Base-by-base conservation (phyloP, 2,329 filamentous ascomycete genomes). In the Aspergillus sp. region DNA sequence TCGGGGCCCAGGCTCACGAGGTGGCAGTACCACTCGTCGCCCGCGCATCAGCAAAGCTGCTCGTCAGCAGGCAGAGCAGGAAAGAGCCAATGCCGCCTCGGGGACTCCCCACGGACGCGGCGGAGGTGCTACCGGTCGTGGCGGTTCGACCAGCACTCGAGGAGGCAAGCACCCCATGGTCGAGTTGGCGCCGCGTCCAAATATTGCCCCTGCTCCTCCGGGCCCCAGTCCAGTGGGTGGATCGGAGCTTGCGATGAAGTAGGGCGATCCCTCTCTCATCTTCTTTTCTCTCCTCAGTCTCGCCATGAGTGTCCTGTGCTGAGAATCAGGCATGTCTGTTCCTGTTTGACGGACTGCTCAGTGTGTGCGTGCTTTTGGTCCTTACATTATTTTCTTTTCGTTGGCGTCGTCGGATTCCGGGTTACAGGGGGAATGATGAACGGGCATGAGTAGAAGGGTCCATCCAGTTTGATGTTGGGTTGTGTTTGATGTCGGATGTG, bases 41-140 rank as follows among this genome's bases (percentile, higher is more conserved):
- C 91, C 92, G 55, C 88, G 93, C 45, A 89, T 92, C 67, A 95
- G 90, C 41, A 97, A 97, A 74, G 89, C 91, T 39, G 90, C 94
- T 72, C 91, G 91, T 69, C 88, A 89, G 63, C 86, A 89, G 71
- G 87, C 91, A 76, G 91, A 96, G 70, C 85, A 86, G 48, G 91
- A 96, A 75, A 95, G 95, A 79, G 82, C 88, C 6, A 89, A 92
- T 65, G 84, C 58, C n/a, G 58, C 67, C 19, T 57, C 64, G 0
- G 68, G 72, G 1, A 39, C 67, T 15, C 65, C 72, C 4, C 69
- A 74, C 55, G 66, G 73, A 15, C 68, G 71, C 23, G 70, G 69
- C 43, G 70, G 70, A 3, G 69, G 70, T 48, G 60, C 62, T 19
- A 67, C 67, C 48, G 63, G 69, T 38, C 71, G 71, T 21, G 72